Conservation (phyloP, 2,329 filamentous ascomycete genomes). For the Fusarium cyanostomum region DNA sequence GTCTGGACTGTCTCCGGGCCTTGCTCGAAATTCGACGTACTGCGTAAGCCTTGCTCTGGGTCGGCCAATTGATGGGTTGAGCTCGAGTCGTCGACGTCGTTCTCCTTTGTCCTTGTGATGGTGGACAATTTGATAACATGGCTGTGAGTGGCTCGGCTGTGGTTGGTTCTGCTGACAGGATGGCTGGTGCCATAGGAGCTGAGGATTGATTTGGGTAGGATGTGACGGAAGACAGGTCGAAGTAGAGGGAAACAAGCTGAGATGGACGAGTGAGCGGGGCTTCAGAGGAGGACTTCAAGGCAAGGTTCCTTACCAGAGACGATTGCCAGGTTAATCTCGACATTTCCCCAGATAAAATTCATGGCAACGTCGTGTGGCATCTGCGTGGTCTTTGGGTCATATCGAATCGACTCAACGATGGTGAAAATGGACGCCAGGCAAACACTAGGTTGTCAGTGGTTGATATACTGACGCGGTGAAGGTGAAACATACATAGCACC, state of each 20-base stretch:
- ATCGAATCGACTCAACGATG: constrained; percentile 13
- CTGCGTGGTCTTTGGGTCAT: constrained; percentile 10
- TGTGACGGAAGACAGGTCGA: constrained; percentile 28
- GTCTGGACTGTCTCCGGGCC: constrained; percentile 14
- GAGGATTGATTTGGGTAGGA: constrained; percentile 29
- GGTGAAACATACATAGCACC: constrained; percentile 4
- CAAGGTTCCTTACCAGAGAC: constrained; percentile 24
- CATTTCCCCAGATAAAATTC: constrained; percentile 20
- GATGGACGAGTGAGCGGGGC: neutral
- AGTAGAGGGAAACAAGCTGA: constrained; percentile 36
- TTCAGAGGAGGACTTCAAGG: accelerated
- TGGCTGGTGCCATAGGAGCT: constrained; percentile 27
- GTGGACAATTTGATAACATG: constrained; percentile 24
- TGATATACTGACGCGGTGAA: accelerated
- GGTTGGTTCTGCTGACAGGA: constrained; percentile 15
- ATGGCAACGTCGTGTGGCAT: constrained; percentile 37
- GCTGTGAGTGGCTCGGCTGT: neutral
- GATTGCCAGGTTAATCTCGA: constrained; percentile 36
- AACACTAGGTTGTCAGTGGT: constrained; percentile 11
- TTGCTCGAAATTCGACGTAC: neutral
- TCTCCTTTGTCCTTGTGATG: constrained; percentile 5
- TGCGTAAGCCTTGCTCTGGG: constrained; percentile 5
- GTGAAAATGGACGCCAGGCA: constrained; percentile 30
- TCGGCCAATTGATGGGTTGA: constrained; percentile 31
- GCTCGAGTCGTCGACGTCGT: constrained; percentile 23